These are phyloP conservation scores for Ophiostoma novo-ulmi DNA, from an alignment of 2,329 filamentous ascomycete genomes.

Conservation along the genomic window DNA sequence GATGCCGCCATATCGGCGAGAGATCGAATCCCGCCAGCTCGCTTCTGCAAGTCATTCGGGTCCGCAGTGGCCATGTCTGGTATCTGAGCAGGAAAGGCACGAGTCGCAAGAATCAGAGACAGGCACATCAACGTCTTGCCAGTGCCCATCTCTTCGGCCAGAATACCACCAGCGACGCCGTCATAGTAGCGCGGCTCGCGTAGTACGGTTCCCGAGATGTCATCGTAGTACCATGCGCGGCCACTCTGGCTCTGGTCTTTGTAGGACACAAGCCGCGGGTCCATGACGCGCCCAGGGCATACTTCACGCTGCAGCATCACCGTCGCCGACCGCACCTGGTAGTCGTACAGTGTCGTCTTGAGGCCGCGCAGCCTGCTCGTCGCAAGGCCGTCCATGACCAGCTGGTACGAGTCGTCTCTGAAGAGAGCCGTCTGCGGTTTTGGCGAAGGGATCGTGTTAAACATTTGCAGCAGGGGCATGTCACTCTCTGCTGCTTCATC, in stretches of 20 bases:
- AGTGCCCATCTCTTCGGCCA: constrained; percentile 74
- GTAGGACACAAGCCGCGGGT: constrained; percentile 64
- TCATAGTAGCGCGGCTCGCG: constrained; percentile 69
- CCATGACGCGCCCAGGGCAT: constrained; percentile 58
- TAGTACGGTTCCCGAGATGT: constrained; percentile 56
- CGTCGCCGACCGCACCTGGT: constrained; percentile 74
- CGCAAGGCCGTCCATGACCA: constrained; percentile 54
- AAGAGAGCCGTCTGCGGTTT: constrained; percentile 49
- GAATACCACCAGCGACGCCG: constrained; percentile 66
- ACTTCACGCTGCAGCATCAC: constrained; percentile 79
- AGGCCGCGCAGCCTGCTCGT: constrained; percentile 52
- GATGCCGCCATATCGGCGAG: constrained; percentile 70
- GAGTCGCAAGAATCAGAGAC: constrained; percentile 68
- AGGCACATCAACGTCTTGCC: constrained; percentile 90
- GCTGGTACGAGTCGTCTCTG: constrained; percentile 41
- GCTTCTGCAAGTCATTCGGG: neutral
- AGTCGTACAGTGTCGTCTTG: constrained; percentile 61
- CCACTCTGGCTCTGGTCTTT: constrained; percentile 54
- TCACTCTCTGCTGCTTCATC: neutral
- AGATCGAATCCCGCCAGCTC: neutral
- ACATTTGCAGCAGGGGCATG: constrained; percentile 59
- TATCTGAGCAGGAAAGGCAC: constrained; percentile 59
- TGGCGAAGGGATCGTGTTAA: constrained; percentile 69
- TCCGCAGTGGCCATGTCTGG: constrained; percentile 51
- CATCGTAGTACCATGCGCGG: constrained; percentile 62